Conservation (phyloP, 2,329 filamentous ascomycete species). For the Cytospora schulzeri region DNA sequence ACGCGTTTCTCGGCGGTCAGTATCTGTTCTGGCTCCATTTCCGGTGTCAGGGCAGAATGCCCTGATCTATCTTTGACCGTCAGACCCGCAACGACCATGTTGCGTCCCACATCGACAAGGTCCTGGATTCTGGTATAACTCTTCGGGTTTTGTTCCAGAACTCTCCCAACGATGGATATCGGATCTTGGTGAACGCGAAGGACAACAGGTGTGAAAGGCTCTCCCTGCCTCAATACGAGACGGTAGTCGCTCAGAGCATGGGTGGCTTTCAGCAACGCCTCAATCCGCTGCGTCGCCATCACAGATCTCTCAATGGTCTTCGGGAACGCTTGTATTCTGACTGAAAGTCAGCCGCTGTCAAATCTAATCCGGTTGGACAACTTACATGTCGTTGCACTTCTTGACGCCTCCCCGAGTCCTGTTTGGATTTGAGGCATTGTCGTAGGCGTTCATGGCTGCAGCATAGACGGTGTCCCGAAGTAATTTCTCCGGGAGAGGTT, state of each 20-base stretch:
- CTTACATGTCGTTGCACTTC: conserved; percentile 75
- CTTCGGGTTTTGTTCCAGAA: conserved; percentile 74
- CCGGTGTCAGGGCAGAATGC: conserved; percentile 31
- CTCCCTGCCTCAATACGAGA: conserved; percentile 75
- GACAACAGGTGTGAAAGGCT: conserved; percentile 77
- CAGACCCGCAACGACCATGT: conserved; percentile 65
- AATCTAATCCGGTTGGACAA: conserved; percentile 23
- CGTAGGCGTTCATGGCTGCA: conserved; percentile 71
- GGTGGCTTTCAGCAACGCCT: conserved; percentile 70
- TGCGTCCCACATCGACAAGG: conserved; percentile 67
- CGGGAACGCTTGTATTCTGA: conserved; percentile 66
- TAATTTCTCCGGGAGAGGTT: conserved; percentile 50
- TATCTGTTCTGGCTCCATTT: conserved; percentile 37
- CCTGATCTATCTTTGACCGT: conserved; percentile 37
- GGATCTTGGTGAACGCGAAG: conserved; percentile 78
- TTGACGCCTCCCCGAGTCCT: conserved; percentile 74
- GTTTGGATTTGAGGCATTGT: conserved; percentile 82
- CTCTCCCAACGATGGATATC: conserved; percentile 69
- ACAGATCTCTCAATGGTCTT: conserved; percentile 55
- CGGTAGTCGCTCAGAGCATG: conserved; percentile 77
- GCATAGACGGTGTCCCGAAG: conserved; percentile 64
- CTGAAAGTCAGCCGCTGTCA: background rate
- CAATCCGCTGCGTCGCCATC: conserved; percentile 55
- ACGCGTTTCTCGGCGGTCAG: conserved; percentile 63
- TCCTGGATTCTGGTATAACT: conserved; percentile 77